phyloP scores from a whole-genome alignment of 768 basidiomycete species.

The Fistulinella prunicolor region DNA sequence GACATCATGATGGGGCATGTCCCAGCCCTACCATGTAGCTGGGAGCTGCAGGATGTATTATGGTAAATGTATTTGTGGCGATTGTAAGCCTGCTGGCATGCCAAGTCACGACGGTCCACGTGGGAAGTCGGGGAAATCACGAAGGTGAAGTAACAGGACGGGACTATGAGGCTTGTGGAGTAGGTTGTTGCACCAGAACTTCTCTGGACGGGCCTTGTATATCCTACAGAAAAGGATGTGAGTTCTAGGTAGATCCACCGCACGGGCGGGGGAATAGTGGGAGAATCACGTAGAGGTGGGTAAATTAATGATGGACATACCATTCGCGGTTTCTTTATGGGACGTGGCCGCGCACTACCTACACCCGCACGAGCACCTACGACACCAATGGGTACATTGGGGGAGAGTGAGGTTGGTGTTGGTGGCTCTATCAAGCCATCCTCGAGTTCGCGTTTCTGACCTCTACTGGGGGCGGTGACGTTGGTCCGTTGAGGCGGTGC shows the following conservation, averaged over 20 bases:
- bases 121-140: constrained; percentile 5
- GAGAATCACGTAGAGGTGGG: not conserved
- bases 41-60: constrained; percentile 9
- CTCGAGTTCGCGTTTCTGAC: constrained; percentile 36
- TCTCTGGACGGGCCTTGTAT: constrained; percentile 62
- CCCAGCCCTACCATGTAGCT: constrained; percentile 8
- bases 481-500: constrained; percentile 25
- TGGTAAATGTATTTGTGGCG: constrained; percentile 4
- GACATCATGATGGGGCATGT: constrained; percentile 3
- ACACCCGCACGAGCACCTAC: constrained; percentile 58
- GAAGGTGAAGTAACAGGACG: not conserved
- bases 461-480: constrained; percentile 17
- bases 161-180: constrained; percentile 61
- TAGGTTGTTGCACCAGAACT: constrained; percentile 66
- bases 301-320: constrained; percentile 37
- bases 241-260: constrained; percentile 6
- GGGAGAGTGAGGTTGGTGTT: constrained; percentile 22
- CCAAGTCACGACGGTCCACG: constrained; percentile 6
- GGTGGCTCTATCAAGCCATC: constrained; percentile 21
- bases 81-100: constrained; percentile 7
- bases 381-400: constrained; percentile 28
- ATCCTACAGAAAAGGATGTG: constrained; percentile 41
- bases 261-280: too few species aligned
- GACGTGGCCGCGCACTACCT: constrained; percentile 58
- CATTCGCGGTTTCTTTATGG: constrained; percentile 74